Base-by-base conservation (phyloP, 2,329 filamentous ascomycete species). In the Exophiala aquamarina region DNA sequence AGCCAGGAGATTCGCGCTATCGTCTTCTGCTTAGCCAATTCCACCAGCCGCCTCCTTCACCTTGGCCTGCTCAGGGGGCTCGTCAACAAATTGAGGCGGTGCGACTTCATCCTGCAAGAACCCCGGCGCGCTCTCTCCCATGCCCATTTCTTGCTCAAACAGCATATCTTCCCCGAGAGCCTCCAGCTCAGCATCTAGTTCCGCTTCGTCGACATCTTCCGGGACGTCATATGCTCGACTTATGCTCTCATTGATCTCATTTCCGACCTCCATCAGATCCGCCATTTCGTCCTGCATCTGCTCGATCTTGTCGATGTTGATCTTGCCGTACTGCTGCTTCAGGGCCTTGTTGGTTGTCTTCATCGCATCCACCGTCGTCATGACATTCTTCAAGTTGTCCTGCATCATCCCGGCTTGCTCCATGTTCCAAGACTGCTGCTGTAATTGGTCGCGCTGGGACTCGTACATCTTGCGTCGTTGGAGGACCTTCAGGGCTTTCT, bases 221-320 rank as follows among this genome's bases (percentile, higher is more conserved):
- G 93, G 93, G 28, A 98, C 79, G 65, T 97, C 92, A 68, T 98
- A 98, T 58, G 87, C 88, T 55, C 93, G 73, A 51, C 87, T 86
- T 47, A 98, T 86, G 57, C 87, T 91, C 72, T 97, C 93, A 71
- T 98, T 90, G 50, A 98, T 98, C 69, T 98, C 93, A 69, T 97
- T 97, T 3, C 93, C 92, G 52, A 96, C 85, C 64, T 98, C 93
- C 82, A 98, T 88, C 61, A 98, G 69, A 70, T 98, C 93, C 4
- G 91, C 91, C 93, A 98, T 97, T 72, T 98, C 92, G 66, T 98
- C 93, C 79, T 98, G 92, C 78, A 98, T 81, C 59, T 86, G 79
- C 78, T 98, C 93, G 61, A 98, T 97, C 78, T 95, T 90, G 70
- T 97, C 93, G 44, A 98, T 86, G 63, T 98, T 87, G 57, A 98